phyloP scores from a whole-genome alignment of 257 asterid species.

The Solanum acaule region DNA sequence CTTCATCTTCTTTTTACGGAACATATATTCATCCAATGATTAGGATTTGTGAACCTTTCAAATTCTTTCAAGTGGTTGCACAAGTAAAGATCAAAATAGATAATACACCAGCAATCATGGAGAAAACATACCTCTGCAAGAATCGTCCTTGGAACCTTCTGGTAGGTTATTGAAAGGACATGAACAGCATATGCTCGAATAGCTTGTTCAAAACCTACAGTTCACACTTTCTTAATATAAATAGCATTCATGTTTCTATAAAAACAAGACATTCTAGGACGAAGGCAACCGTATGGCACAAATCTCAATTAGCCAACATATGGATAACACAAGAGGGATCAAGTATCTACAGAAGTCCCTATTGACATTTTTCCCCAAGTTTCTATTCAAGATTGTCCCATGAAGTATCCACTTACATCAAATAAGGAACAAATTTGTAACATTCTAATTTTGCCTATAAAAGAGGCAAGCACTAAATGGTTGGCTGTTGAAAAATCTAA shows the following conservation, averaged over 20 bases:
- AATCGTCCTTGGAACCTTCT: constrained; percentile 53
- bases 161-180: constrained; percentile 72
- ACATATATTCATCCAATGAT: not conserved
- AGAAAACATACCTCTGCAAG: constrained; percentile 74
- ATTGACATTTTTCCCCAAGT: too few species aligned
- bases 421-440: not conserved
- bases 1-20: not conserved
- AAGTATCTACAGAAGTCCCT: too few species aligned
- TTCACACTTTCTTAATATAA: not conserved
- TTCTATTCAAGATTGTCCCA: not conserved
- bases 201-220: constrained; percentile 85
- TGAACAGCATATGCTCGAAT: constrained; percentile 76
- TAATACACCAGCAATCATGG: not conserved
- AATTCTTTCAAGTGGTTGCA: not conserved
- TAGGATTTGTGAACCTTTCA: not conserved
- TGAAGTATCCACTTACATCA: not conserved
- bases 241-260: not conserved
- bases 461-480: not conserved
- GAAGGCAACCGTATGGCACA: not conserved
- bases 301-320: not conserved
- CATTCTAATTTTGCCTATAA: not conserved
- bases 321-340: not conserved
- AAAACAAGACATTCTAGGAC: not conserved
- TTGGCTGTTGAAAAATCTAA: not conserved
- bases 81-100: not conserved